Base-by-base conservation (phyloP, 805 yeast genomes). In the Pichia paraexigua region DNA sequence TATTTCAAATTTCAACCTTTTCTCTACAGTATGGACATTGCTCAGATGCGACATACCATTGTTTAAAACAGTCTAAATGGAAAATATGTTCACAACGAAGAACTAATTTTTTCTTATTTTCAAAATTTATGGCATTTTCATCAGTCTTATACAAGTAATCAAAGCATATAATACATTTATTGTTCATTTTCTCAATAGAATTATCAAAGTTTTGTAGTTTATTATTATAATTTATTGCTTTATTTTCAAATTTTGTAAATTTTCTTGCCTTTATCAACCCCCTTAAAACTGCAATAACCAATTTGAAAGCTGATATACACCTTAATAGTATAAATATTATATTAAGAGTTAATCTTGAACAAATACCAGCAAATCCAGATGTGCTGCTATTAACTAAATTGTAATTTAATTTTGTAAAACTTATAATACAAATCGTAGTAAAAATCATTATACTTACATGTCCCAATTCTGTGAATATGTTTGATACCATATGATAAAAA, bases 11-110 rank as follows among this genome's bases (percentile, higher is more conserved):
- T 21, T 45, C 50, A 17, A 54, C 47, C 11, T 45, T 42, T n/a
- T 7, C 42, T 10, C 60, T 41, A 43, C 60, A 57, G 37, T 52
- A 57, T 1, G 62, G 62, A 46, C 62, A 59, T 10, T 45, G 50
- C 22, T 49, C 54, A 5, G 53, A 49, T 1, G 18, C 28, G 43
- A 50, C 27, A 37, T 58, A 59, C 62, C 62, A 59, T 25, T 51
- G 32, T 28, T 48, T 59, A 40, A 58, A 56, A 41, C 62, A 59
- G 8, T 48, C 41, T 17, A 41, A 44, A 42, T 59, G 62, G 27
- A 56, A 59, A 7, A 57, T 46, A 32, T 59, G 62, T 9, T 51
- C 43, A 43, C 62, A 59, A 13, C 50, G 45, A 13, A 50, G 43
- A 7, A 30, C 21, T 18, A 41, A 32, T 18, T 10, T 47, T 35